Percentiles rank a stretch among this genome's conserved stretches.
phyloP scores from a whole-genome alignment of 2,329 filamentous ascomycete species.

The Arthrinium puccinioides region DNA sequence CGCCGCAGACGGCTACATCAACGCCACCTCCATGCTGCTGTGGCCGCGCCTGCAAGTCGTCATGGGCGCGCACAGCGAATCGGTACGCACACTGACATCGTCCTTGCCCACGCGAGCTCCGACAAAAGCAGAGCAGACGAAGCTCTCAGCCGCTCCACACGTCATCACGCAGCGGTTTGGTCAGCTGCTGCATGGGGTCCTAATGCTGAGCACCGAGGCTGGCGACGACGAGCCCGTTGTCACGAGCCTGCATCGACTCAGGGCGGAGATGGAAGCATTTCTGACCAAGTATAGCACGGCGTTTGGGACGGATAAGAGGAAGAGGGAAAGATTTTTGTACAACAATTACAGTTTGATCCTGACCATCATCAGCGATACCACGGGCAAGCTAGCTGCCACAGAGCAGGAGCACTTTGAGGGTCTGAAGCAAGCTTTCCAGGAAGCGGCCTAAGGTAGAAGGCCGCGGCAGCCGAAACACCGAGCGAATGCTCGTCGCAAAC shows the following conservation, averaged over 20 bases:
- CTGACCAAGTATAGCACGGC: conserved; percentile 68
- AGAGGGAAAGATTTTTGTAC: conserved; percentile 79
- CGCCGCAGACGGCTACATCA: conserved; percentile 83
- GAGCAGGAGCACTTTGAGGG: conserved; percentile 69
- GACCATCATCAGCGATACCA: conserved; percentile 78
- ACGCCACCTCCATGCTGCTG: conserved; percentile 89
- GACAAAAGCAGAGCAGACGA: conserved; percentile 44
- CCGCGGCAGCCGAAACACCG: too few species aligned
- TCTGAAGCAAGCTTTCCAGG: conserved; percentile 52
- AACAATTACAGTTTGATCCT: conserved; percentile 96
- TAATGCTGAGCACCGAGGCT: conserved; percentile 78
- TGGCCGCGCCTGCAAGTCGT: conserved; percentile 94
- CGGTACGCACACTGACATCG: conserved; percentile 58
- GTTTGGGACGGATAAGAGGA: conserved; percentile 67
- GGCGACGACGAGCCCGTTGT: conserved; percentile 91
- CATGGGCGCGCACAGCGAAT: conserved; percentile 90
- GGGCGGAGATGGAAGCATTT: conserved; percentile 78
- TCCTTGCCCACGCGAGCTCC: conserved; percentile 39
- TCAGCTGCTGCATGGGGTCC: conserved; percentile 79
- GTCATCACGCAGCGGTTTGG: conserved; percentile 92
- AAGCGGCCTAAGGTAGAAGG: conserved; percentile 33
- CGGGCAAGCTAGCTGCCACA: conserved; percentile 67
- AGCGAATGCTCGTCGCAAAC: too few species aligned
- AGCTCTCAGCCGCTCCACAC: conserved; percentile 75
- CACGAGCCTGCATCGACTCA: conserved; percentile 68